Base-by-base conservation (phyloP, 164 flowering plant species). In the Chimonanthus salicifolius region DNA sequence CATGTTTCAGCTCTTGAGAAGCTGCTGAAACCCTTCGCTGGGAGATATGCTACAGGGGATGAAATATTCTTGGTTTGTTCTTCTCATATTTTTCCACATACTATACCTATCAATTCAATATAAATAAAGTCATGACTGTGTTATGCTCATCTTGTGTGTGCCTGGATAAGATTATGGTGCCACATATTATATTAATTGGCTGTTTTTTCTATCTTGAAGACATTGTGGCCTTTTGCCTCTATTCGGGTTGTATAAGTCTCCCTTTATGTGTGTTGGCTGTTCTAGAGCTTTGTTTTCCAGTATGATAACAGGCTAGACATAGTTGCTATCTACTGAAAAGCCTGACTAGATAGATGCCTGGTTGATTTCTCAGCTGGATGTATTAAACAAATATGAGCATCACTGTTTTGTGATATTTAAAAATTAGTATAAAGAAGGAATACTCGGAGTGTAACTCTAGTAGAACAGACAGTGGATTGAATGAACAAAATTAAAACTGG, bases 21-120 rank as follows among this genome's bases (percentile, higher is more conserved):
- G 78, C 83, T 90, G 62, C 77, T 92, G 67, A 76, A 77, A 67
- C 83, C 76, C 63, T 68, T 74, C 78, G 84, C 90, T 71, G 94
- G 91, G 78, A 89, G 62, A 78, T 92, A 84, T 80, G 94, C 97
- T n/a, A 90, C 89, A 15, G 97, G 97, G 60, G 88, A 92, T 82
- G 86, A 89, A 79, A 85, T 89, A 67, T 82, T 43, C 72, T 75
- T 92, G 92, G 97, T 92, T 78, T 70, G 76, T 68, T 70, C 49
- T 58, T 69, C 49, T 10, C 6, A 49, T 43, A 50, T 64, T 20
- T 47, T 6, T 45, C 54, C n/a, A 20, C 50, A 5, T 68, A 47
- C 9, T 54, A 33, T 33, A 33, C 33, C 33, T 33, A 33, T 33
- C 33, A 33, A 33, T 33, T 33, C 33, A 33, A 33, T 33, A 33